These are phyloP conservation scores for Spathaspora boniae DNA, from an alignment of 805 yeast genomes.

Conservation along the genomic window DNA sequence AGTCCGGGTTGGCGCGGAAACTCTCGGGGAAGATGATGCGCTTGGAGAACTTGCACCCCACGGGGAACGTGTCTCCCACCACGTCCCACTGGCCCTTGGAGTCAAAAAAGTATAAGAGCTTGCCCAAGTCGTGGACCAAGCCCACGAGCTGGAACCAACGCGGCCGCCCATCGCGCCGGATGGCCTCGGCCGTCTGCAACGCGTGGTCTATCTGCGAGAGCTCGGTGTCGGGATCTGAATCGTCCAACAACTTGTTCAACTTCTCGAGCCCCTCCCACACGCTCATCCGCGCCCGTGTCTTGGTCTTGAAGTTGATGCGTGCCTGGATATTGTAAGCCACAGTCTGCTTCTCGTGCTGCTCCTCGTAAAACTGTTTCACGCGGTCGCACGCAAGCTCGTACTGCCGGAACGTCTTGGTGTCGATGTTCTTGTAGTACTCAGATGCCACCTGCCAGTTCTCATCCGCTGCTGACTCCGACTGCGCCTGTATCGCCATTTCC, in stretches of 20 bases:
- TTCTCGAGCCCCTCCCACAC: slow-evolving; percentile 69
- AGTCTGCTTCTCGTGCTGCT: slow-evolving; percentile 67
- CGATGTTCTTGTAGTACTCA: slow-evolving; percentile 29
- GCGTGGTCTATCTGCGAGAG: slow-evolving; percentile 74
- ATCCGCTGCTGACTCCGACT: slow-evolving; percentile 4
- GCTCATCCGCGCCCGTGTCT: slow-evolving; percentile 61
- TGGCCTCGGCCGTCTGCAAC: slow-evolving; percentile 72
- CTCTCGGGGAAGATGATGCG: slow-evolving; percentile 59
- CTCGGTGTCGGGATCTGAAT: slow-evolving; percentile 74
- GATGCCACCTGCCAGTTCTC: slow-evolving; percentile 26
- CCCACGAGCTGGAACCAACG: slow-evolving; percentile 78
- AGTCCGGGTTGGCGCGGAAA: slow-evolving; percentile 59
- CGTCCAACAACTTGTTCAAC: slow-evolving; percentile 61
- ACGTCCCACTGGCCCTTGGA: slow-evolving; percentile 80
- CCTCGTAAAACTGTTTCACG: slow-evolving; percentile 62
- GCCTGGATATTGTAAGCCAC: slow-evolving; percentile 73
- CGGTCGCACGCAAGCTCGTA: slow-evolving; percentile 68
- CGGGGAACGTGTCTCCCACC: slow-evolving; percentile 76
- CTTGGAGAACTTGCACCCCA: slow-evolving; percentile 63
- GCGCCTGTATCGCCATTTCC: slow-evolving; percentile 4
- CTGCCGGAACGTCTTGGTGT: slow-evolving; percentile 51
- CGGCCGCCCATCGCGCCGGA: slow-evolving; percentile 62
- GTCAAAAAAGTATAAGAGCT: slow-evolving; percentile 63
- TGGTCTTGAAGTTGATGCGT: slow-evolving; percentile 65
- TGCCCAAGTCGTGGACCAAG: slow-evolving; percentile 68